These are phyloP conservation scores for Podospora bellae-mahoneyi DNA, from an alignment of 495 filamentous ascomycete species.

Conservation along the genomic window DNA sequence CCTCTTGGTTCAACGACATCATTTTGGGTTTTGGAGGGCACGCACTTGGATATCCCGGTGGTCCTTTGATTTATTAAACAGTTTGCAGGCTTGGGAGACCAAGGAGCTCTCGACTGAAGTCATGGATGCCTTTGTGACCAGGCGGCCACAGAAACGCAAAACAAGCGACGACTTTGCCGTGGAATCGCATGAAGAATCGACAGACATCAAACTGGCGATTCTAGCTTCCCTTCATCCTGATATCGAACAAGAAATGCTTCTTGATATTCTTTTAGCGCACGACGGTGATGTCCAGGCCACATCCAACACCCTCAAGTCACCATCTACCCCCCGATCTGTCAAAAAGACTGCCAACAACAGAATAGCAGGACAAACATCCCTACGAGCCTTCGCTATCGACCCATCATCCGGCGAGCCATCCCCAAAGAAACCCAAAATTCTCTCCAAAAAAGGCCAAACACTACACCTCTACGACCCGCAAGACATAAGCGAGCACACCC, in stretches of 20 bases:
- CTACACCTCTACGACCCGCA: conserved; percentile 75
- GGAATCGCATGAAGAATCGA: conserved; percentile 59
- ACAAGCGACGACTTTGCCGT: conserved; percentile 18
- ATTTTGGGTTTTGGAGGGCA: neutral
- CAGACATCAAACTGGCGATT: conserved; percentile 83
- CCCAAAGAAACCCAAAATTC: conserved; percentile 43
- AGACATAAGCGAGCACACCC: conserved; percentile 75
- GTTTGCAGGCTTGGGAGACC: neutral
- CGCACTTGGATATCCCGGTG: neutral
- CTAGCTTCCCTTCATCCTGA: conserved; percentile 71
- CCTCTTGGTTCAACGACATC: neutral
- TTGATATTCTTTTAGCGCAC: conserved; percentile 74
- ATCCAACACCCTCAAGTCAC: conserved; percentile 46
- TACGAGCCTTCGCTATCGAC: conserved; percentile 47
- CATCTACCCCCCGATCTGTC: conserved; percentile 30
- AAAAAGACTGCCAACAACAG: conserved; percentile 7
- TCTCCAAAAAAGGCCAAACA: conserved; percentile 75
- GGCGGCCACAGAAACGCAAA: conserved; percentile 39
- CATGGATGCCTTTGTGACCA: conserved; percentile 48
- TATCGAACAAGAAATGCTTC: conserved; percentile 59
- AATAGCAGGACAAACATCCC: conserved; percentile 56
- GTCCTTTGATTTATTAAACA: neutral
- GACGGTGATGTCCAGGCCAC: conserved; percentile 72
- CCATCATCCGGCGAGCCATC: conserved; percentile 29
- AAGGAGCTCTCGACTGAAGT: neutral